Base-by-base conservation (phyloP, 2,329 filamentous ascomycete genomes). In the Alternaria viburni region DNA sequence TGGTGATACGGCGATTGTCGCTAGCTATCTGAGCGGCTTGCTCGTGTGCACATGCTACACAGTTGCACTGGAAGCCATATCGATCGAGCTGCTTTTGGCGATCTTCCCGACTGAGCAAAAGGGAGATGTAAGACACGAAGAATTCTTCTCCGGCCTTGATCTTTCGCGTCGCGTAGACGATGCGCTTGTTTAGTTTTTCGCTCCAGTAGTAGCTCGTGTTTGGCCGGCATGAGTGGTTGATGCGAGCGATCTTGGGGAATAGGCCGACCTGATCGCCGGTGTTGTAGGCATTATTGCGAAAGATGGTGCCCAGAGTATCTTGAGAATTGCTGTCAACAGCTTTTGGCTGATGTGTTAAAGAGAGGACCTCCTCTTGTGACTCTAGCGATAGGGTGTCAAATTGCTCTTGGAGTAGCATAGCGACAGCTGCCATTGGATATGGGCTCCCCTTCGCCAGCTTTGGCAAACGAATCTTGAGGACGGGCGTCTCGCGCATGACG, bases 141-240 rank as follows among this genome's bases (percentile, higher is more conserved):
- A 83, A 69, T 61, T 83, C 81, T 47, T 82, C 81, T 21, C 81
- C 81, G 43, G 72, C 68, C 9, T 70, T 71, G 49, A 83, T 81
- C 25, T 73, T 74, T 3, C 77, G 67, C 6, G 72, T 75, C 1
- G 80, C 80, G 44, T 79, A 78, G 3, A 81, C 74, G n/a, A 79
- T 67, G 23, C 71, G 65, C 59, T 71, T 75, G 17, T 74, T 71
- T 9, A 73, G 36, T 32, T 67, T 66, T 26, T 72, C 69, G 61
- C 71, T 78, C 80, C 80, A 81, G 60, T 72, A 74, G 60, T 78
- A 82, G 64, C 76, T 73, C 4, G 80, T 72, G 55, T 79, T 79
- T 0, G 77, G 77, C 11, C 77, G 71, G 47, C 77, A 80, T 0
- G 75, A 77, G 54, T 80, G 77, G 51, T 80, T 80, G 62, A 80